Conservation (phyloP, 2,329 filamentous ascomycete species). For the Beauveria bassiana region DNA sequence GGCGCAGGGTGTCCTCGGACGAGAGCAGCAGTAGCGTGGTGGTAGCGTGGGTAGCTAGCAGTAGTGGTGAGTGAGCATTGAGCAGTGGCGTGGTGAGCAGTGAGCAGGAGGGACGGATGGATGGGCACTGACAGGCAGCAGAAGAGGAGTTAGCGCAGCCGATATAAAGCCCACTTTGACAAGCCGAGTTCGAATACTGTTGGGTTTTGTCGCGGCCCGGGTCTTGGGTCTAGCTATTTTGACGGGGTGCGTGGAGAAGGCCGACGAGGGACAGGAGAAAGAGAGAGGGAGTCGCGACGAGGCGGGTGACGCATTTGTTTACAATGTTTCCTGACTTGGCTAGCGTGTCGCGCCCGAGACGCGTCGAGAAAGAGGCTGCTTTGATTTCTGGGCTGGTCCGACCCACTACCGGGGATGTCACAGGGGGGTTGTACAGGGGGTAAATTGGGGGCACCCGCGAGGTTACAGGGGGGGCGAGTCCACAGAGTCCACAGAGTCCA, state of each 20-base stretch:
- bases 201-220: conserved; percentile 2
- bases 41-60: not conserved
- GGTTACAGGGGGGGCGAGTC: not conserved
- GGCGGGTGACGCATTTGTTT: conserved; percentile 31
- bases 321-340: conserved; percentile 22
- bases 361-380: conserved; percentile 19
- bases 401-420: conserved; percentile 10
- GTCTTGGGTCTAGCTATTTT: not conserved
- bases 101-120: not conserved
- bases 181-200: not conserved
- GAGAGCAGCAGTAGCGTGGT: not conserved
- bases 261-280: not conserved
- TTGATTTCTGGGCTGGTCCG: not conserved
- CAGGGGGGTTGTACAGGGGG: not conserved
- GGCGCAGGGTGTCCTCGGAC: not conserved
- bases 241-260: conserved; percentile 13
- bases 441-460: not conserved
- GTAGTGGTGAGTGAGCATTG: not conserved
- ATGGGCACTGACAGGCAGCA: not conserved
- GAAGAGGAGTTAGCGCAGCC: conserved; percentile 1
- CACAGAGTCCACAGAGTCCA: not conserved
- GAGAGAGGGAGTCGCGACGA: conserved; percentile 2
- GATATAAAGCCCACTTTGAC: conserved; percentile 3
- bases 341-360: conserved; percentile 25
- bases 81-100: not conserved